These are phyloP conservation scores for Penicillium herquei DNA, from an alignment of 495 filamentous ascomycete genomes.

Conservation along the genomic window DNA sequence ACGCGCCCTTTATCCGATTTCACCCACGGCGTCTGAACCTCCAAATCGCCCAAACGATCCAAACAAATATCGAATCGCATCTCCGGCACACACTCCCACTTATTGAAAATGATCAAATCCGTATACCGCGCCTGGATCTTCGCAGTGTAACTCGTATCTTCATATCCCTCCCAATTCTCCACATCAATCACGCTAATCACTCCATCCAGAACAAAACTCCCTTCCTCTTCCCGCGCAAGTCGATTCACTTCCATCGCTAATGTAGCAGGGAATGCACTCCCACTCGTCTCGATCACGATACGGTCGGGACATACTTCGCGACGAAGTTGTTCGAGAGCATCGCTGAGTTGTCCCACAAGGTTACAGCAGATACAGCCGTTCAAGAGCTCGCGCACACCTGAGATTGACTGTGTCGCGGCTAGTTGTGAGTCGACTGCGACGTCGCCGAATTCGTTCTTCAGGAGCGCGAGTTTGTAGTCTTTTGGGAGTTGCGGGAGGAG, in stretches of 20 bases:
- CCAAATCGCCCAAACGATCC: constrained; percentile 84
- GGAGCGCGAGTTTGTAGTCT: constrained; percentile 80
- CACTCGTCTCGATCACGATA: constrained; percentile 90
- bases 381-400: constrained; percentile 87
- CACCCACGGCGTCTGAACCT: constrained; percentile 74
- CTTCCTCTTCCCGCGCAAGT: constrained; percentile 53
- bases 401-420: constrained; percentile 73
- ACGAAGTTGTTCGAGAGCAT: constrained; percentile 72
- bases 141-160: constrained; percentile 86
- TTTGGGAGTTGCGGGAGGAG: constrained; percentile 80
- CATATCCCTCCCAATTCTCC: constrained; percentile 96
- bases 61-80: constrained; percentile 74
- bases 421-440: constrained; percentile 90
- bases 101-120: constrained; percentile 91
- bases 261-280: constrained; percentile 84
- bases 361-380: constrained; percentile 99
- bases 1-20: constrained; percentile 78
- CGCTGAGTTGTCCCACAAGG: constrained; percentile 83
- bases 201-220: constrained; percentile 76
- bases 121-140: constrained; percentile 85
- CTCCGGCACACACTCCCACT: constrained; percentile 80
- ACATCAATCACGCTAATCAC: constrained; percentile 92
- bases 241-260: constrained; percentile 93
- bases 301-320: constrained; percentile 64
- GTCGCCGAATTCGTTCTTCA: constrained; percentile 98